Evolutionary conservation across 163 green algal genomes (phyloP).

Genomic region (Chlorella variabilis): DNA sequence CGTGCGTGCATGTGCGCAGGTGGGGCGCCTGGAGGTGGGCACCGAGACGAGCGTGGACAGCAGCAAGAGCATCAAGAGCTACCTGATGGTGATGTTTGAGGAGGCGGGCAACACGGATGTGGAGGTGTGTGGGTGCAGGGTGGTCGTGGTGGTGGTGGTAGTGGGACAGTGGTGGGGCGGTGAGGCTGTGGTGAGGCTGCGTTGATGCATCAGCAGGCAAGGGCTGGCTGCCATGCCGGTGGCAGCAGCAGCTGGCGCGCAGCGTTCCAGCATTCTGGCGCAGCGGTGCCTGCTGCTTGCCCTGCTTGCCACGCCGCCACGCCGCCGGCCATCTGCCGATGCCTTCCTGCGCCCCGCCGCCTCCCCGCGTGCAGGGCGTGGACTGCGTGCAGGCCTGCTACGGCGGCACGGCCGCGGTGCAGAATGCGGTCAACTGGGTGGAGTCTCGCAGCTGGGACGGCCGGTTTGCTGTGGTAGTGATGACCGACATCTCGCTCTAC

Average conservation of each 20-base stretch:
- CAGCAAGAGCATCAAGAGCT: constrained; percentile 86
- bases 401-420: constrained; percentile 85
- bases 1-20: neutral
- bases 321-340: too few species aligned
- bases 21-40: constrained; percentile 77
- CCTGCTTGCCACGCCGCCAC: too few species aligned
- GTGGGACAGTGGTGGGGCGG: neutral
- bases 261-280: too few species aligned
- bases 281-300: too few species aligned
- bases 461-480: constrained; percentile 52
- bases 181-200: too few species aligned
- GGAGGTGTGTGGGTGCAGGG: constrained; percentile 42
- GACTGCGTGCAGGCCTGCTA: constrained; percentile 90
- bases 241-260: too few species aligned
- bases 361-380: constrained; percentile 67
- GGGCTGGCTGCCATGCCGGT: too few species aligned
- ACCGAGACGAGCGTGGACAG: constrained; percentile 82
- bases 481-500: constrained; percentile 57
- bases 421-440: constrained; percentile 84
- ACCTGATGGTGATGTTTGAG: constrained; percentile 79
- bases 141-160: neutral
- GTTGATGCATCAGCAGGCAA: too few species aligned
- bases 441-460: constrained; percentile 84
- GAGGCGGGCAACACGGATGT: constrained; percentile 71
- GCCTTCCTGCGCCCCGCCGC: too few species aligned